Evolutionary conservation across 148 eudicot genomes (phyloP), one percentile per base, ranked within the genome.

Genomic region (Selenicereus undatus): DNA sequence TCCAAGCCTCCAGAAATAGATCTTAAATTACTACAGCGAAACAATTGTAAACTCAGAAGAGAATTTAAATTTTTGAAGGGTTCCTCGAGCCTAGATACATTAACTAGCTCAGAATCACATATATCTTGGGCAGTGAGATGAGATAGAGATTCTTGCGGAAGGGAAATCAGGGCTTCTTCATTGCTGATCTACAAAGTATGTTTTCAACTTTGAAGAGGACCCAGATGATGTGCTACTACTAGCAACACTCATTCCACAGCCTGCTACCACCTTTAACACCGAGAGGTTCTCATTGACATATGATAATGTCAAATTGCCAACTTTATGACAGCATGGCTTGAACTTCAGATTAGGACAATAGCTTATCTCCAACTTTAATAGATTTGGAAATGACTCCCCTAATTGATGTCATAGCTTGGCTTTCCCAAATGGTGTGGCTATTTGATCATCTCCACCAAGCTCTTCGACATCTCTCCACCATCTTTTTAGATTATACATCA

Each of bases 381-480:
- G 78, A n/a, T 29, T 32, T 4, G 86, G 32, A 83, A 86, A 86
- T 42, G 78, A 81, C 69, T 35, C 22, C 39, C 43, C 27, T 84
- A 12, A 13, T 39, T 17, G 35, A 48, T 66, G 58, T 24, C 32
- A 51, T 10, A 50, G 35, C 62, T 60, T 22, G 16, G 5, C 8
- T 24, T 1, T 20, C 3, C 30, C 3, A 48, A 36, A 0, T 48
- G 45, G n/a, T 20, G 4, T n/a, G 4, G 48, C 29, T 58, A 27
- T 29, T 10, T 20, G 43, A 54, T 52, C 62, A 17, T 64, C n/a
- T n/a, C n/a, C 58, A 22, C 18, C 51, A 18, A 3, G 21, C 50
- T 0, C 75, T 35, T 20, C 69, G 17, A 0, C 27, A 14, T 35
- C 48, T 48, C 11, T 81, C 86, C 88, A 81, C 88, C 88, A 78